A percentile compares a stretch with the other conserved stretches of the same genome.
Evolutionary conservation across 768 basidiomycete species (phyloP).

Genomic region (Lactarius hatsudake): DNA sequence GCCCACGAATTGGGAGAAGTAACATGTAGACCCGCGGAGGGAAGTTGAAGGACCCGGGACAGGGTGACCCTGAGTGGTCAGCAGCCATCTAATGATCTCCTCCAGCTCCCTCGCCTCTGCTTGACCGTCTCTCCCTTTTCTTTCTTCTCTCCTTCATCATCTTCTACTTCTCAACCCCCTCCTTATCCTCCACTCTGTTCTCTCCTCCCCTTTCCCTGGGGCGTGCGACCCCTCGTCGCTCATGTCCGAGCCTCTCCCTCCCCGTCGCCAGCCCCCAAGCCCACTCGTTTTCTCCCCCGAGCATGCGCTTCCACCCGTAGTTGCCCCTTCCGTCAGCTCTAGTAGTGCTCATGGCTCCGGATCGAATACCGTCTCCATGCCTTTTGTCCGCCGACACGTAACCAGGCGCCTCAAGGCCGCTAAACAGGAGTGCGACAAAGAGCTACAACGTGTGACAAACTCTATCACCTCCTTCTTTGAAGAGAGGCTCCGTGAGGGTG

Average conservation of each 20-base stretch:
- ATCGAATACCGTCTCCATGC: conserved; percentile 84
- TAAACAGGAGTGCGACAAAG: conserved; percentile 96
- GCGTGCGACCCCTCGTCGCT: conserved; percentile 24
- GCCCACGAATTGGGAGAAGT: background rate
- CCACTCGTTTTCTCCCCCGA: conserved; percentile 79
- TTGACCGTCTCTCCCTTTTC: conserved; percentile 16
- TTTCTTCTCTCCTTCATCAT: conserved; percentile 24
- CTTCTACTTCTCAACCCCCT: conserved; percentile 8
- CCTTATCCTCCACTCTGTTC: conserved; percentile 24
- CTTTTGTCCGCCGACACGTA: conserved; percentile 90
- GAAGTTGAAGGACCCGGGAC: conserved; percentile 13
- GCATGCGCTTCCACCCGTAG: conserved; percentile 41
- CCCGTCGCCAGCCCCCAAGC: conserved; percentile 57
- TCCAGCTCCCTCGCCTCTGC: background rate
- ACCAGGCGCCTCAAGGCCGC: conserved; percentile 89
- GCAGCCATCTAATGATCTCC: background rate
- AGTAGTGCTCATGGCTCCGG: conserved; percentile 45
- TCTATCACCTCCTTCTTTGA: conserved; percentile 95
- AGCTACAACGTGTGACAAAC: conserved; percentile 89
- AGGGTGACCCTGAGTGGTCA: conserved; percentile 7
- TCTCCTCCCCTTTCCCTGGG: conserved; percentile 15
- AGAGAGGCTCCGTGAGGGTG: conserved; percentile 76
- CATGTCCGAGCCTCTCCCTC: conserved; percentile 37
- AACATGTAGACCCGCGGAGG: conserved; percentile 16
- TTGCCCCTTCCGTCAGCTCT: conserved; percentile 29